Base-by-base conservation (phyloP, 495 filamentous ascomycete species). In the Aspergillus wentii region DNA sequence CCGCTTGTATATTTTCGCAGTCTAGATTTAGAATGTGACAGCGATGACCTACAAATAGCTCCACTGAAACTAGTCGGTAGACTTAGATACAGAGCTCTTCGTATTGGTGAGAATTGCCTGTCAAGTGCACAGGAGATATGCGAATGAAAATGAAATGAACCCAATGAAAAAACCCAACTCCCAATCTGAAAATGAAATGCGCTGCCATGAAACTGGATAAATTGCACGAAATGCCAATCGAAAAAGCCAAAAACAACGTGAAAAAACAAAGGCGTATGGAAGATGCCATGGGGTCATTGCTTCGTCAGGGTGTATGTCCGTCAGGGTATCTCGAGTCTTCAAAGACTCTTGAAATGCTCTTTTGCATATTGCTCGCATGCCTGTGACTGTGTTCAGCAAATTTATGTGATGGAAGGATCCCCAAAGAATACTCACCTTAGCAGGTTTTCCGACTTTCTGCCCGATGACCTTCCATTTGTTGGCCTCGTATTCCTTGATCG, bases 401-500 rank as follows among this genome's bases (percentile, higher is more conserved):
- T 19, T 14, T n/a, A 16, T 20, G 44, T 35, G 5, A 21, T 26
- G 33, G 5, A 17, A 40, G 17, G 1, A 20, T 10, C 10, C 17
- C 11, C 17, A 11, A 42, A 30, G 29, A 42, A 39, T 38, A 51
- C 64, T 30, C 59, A 94, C 88, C 77, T 98, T 98, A 35, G 92
- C 92, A 13, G 92, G 92, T 68, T 98, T 98, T 43, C 91, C 90
- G 44, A 98, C 88, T 65, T 96, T 98, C 54, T 80, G 76, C 8
- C 92, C 92, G 46, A 98, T 97, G 10, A 81, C 76, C 66, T 98
- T 98, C 92, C 92, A 98, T 61, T 96, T 97, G 62, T 87, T 96
- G 41, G 84, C 80, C 57, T 98, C 92, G 61, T 98, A 98, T 57
- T 98, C 92, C 60, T 96, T 96, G 72, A 98, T 98, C 17, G 91